Base-by-base conservation (phyloP, 257 asterid genomes). In the Ligustrum vulgare region DNA sequence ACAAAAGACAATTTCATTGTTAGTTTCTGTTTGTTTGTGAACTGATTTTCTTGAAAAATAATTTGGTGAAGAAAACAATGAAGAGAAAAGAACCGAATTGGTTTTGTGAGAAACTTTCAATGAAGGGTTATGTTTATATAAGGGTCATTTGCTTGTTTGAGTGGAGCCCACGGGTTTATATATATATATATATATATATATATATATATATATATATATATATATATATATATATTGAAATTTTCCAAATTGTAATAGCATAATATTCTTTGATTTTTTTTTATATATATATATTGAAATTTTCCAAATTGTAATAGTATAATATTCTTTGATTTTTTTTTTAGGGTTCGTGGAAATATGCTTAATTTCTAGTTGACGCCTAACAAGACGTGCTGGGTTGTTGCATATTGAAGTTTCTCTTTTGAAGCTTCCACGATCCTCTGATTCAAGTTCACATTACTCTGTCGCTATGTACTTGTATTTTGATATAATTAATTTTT, bases 1-100 rank as follows among this genome's bases (percentile, higher is more conserved):
- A 82, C 18, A 73, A 87, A 74, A 2, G 82, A 23, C 37, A 82
- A n/a, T 71, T 84, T 87, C 70, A 80, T 88, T 75, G 5, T 16
- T 79, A 23, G 54, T 10, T 75, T 58, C 25, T 22, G 64, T 68
- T 4, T 69, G 18, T 18, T 32, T 28, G 6, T 2, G 75, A 6
- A 2, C 9, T 43, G 23, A 77, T 77, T 49, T 70, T 64, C 77
- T 51, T 51, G 62, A 20, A 51, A 39, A 39, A 39, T 39, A 39
- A 39, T 65, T 5, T 80, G 28, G 72, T 33, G 58, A 62, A 25
- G 67, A 70, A 43, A 22, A 5, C 15, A 34, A 67, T 67, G 69
- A 56, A 15, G 51, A 60, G 6, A 56, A 15, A 41, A 60, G 6
- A 62, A 75, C 58, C 65, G 45, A 73, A 36, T 73, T 67, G 37